Percentiles rank a stretch among this genome's conserved stretches.
phyloP scores from a whole-genome alignment of 139 green algal species.

The Chlamydomonas schloesseri region DNA sequence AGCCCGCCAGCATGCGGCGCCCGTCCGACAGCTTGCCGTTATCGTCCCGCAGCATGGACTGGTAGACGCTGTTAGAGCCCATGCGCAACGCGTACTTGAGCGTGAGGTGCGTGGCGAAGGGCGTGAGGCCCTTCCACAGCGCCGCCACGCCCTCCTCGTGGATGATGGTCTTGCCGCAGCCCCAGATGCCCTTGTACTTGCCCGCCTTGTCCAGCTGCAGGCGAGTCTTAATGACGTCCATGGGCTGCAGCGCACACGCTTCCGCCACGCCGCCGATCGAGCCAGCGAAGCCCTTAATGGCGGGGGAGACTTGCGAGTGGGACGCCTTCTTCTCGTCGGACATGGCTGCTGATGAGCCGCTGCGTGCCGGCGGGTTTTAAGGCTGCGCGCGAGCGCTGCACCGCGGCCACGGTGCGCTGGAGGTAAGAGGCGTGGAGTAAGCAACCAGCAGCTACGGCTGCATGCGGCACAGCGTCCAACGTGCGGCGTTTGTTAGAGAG shows the following conservation, averaged over 20 bases:
- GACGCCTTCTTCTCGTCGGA: constrained; percentile 16
- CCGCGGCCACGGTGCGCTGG: too few relatives aligned
- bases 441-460: too few relatives aligned
- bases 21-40: constrained; percentile 72
- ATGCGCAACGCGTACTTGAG: constrained; percentile 97
- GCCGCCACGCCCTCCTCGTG: constrained; percentile 85
- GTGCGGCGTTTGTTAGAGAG: too few relatives aligned
- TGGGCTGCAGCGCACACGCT: constrained; percentile 91
- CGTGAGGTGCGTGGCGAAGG: constrained; percentile 95
- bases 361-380: too few relatives aligned
- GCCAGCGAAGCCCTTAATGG: constrained; percentile 75
- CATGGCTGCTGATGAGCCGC: neutral
- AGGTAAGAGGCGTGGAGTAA: too few relatives aligned
- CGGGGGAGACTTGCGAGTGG: constrained; percentile 42
- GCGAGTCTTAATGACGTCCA: constrained; percentile 96
- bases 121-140: constrained; percentile 96
- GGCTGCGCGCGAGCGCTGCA: too few relatives aligned
- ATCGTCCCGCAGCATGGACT: constrained; percentile 77
- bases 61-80: constrained; percentile 92
- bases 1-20: constrained; percentile 80
- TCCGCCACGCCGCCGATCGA: constrained; percentile 93
- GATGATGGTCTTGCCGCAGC: constrained; percentile 81
- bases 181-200: constrained; percentile 88
- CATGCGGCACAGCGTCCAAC: too few relatives aligned
- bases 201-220: constrained; percentile 89